phyloP scores from a whole-genome alignment of 75 land plant genomes.

The Adiantum capillusveneris region DNA sequence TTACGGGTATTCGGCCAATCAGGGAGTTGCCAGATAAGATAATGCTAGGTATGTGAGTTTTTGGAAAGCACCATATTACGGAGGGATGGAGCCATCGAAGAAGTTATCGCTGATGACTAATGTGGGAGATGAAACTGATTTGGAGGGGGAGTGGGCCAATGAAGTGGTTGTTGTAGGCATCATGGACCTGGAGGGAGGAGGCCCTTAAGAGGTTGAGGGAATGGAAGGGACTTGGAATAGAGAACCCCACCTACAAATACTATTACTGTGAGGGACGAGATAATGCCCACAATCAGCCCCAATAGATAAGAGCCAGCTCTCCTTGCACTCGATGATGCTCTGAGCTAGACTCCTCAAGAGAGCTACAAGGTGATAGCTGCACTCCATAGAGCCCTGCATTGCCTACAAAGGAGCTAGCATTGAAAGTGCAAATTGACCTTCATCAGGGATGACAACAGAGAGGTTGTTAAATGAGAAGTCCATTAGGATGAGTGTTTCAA shows the following conservation, averaged over 20 bases:
- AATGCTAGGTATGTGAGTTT: slow-evolving; percentile 15
- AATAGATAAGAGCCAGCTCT: background rate
- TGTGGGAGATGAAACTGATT: slow-evolving; percentile 29
- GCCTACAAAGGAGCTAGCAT: slow-evolving; percentile 48
- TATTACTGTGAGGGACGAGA: too few relatives aligned
- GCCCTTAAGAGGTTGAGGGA: background rate
- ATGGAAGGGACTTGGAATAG: slow-evolving; percentile 19
- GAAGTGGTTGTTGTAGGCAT: slow-evolving; percentile 24
- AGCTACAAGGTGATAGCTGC: too few relatives aligned
- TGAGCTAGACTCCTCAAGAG: too few relatives aligned
- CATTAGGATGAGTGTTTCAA: slow-evolving; percentile 43
- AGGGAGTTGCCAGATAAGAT: slow-evolving; percentile 21
- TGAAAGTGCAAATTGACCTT: slow-evolving; percentile 45
- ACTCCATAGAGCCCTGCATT: slow-evolving; percentile 66
- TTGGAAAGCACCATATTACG: slow-evolving; percentile 9
- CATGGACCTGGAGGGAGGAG: slow-evolving; percentile 13
- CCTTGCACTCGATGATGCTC: too few relatives aligned
- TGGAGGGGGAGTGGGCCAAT: slow-evolving; percentile 40
- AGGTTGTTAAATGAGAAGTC: slow-evolving; percentile 71
- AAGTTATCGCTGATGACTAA: slow-evolving; percentile 40
- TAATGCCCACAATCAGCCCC: slow-evolving; percentile 11
- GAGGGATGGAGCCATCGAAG: slow-evolving; percentile 33
- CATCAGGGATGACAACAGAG: slow-evolving; percentile 39
- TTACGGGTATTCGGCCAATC: too few relatives aligned
- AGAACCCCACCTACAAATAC: too few relatives aligned